These are phyloP conservation scores for Penicillium olsonii DNA, from an alignment of 2,329 filamentous ascomycete species.

Conservation along the genomic window DNA sequence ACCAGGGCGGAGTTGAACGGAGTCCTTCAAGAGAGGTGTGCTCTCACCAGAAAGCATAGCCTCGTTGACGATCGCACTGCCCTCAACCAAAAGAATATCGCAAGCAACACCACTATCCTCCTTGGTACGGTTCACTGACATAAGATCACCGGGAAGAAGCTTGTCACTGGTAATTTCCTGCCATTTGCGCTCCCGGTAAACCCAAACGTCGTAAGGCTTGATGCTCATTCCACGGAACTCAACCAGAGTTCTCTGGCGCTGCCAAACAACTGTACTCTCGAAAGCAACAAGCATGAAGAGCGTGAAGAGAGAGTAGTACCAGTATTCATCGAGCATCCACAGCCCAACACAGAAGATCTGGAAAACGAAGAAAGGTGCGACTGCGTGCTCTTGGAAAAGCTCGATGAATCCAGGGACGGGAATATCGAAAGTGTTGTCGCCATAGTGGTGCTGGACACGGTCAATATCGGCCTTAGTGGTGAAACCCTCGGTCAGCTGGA, in stretches of 20 bases:
- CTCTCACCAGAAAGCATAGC: conserved; percentile 99
- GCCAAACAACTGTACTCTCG: conserved; percentile 98
- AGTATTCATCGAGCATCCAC: conserved; percentile 99
- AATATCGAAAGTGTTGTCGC: conserved; percentile 94
- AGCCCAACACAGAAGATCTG: conserved; percentile 97
- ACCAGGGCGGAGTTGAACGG: conserved; percentile 81
- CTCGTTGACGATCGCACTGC: conserved; percentile 96
- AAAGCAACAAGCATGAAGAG: conserved; percentile 98
- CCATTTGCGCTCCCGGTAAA: conserved; percentile 86
- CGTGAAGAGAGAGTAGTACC: conserved; percentile 99
- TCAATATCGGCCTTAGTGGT: conserved; percentile 72
- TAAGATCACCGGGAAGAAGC: conserved; percentile 88
- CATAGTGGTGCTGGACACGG: conserved; percentile 87
- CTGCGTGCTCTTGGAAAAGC: conserved; percentile 96
- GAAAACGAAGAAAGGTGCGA: conserved; percentile 98
- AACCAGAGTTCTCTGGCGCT: conserved; percentile 89
- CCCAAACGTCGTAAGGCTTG: conserved; percentile 94
- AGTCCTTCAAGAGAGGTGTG: conserved; percentile 95
- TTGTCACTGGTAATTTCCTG: conserved; percentile 85
- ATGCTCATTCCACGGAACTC: conserved; percentile 99
- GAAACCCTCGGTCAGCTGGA: conserved; percentile 79
- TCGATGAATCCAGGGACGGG: conserved; percentile 94
- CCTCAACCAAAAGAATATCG: conserved; percentile 93
- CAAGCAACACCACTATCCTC: conserved; percentile 96
- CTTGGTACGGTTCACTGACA: conserved; percentile 89